Evolutionary conservation across 73 alveolate genomes (phyloP).

Genomic region (Symbiodinium pilosum): DNA sequence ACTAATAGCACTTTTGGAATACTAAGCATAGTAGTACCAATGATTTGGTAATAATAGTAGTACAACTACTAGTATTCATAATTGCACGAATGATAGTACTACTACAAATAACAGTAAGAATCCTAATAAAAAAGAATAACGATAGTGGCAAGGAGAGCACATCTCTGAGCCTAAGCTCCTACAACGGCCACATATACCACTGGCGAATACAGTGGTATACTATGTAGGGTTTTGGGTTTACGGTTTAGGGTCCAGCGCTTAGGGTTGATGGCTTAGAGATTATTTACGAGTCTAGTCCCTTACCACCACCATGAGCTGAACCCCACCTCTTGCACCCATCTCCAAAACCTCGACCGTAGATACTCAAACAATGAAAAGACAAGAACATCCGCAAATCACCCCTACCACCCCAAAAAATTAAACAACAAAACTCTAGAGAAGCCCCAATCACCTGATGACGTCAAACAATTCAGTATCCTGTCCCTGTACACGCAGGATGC

Average conservation of each 20-base stretch:
- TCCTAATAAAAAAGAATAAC: neutral
- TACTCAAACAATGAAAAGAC: neutral
- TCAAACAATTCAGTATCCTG: too few relatives aligned
- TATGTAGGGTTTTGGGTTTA: neutral
- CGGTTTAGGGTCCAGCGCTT: neutral
- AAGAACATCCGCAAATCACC: neutral
- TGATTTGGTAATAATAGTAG: too few relatives aligned
- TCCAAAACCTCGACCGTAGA: too few relatives aligned
- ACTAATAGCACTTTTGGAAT: too few relatives aligned
- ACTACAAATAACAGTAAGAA: neutral
- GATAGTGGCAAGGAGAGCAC: too few relatives aligned
- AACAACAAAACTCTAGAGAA: neutral
- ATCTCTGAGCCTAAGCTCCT: too few relatives aligned
- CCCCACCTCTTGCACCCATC: too few relatives aligned
- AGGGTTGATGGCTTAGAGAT: neutral
- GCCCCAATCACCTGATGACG: too few relatives aligned
- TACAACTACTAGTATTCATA: neutral
- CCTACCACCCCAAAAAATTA: neutral
- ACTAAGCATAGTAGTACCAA: too few relatives aligned
- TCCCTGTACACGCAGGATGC: too few relatives aligned
- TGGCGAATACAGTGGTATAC: neutral
- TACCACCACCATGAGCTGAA: neutral
- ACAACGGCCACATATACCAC: neutral
- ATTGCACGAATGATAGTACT: neutral
- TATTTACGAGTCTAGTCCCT: neutral